Conservation (phyloP, 345 rosid species). For the Eucalyptus pauciflora region DNA sequence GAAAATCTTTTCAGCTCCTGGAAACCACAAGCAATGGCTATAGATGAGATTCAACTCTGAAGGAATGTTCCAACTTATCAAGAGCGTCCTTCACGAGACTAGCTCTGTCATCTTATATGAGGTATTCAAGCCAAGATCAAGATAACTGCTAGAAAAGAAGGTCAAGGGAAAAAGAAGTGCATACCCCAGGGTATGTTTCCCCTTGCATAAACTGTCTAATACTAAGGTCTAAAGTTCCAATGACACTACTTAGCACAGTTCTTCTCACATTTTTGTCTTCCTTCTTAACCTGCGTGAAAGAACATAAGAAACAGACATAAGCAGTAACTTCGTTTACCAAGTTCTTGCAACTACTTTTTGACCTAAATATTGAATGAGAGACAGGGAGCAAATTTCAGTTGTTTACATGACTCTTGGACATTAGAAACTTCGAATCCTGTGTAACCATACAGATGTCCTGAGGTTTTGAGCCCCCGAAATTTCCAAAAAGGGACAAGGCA, state of each 20-base stretch:
- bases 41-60: background rate
- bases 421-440: background rate
- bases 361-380: background rate
- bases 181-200: conserved; percentile 15
- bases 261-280: conserved; percentile 10
- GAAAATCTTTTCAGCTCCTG: conserved; percentile 3
- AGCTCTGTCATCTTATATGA: background rate
- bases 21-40: background rate
- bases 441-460: background rate
- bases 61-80: background rate
- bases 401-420: background rate
- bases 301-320: background rate
- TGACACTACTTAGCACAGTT: conserved; percentile 10
- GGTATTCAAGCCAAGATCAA: background rate
- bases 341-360: background rate
- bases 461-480: background rate
- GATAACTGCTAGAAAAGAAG: background rate
- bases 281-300: conserved; percentile 2
- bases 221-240: conserved; percentile 10
- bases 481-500: background rate
- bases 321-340: background rate
- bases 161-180: background rate
- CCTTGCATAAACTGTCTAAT: conserved; percentile 6
- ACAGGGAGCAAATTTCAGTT: background rate
- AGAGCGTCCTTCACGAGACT: background rate